Base-by-base conservation (phyloP, 164 flowering plant species). In the Magnolia changhungtana region DNA sequence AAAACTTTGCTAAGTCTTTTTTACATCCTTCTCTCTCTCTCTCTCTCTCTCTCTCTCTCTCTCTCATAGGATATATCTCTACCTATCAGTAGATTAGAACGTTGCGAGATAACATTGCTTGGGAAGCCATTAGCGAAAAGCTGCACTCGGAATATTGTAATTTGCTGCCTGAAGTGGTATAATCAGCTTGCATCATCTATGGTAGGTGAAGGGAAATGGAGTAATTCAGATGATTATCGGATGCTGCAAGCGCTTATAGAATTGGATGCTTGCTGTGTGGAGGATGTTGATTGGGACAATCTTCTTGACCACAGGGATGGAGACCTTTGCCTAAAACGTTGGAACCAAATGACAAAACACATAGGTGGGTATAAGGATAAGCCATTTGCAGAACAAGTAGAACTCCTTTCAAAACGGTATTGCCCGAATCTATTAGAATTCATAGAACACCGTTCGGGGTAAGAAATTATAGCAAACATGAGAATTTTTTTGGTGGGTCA, bases 281-380 rank as follows among this genome's bases (percentile, higher is more conserved):
- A 90, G 78, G 92, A 90, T 55, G 92, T 88, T 21, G 88, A 90
- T 14, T 89, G 94, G 94, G 92, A 88, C 71, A 67, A 71, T 75
- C 87, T 92, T 79, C 79, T 23, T 23, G 24, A 23, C 24, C 24
- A 69, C 75, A 83, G 85, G 82, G 11, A 84, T 29, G 93, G 93
- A 59, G 87, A 87, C 52, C 2, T 78, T 55, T 87, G 89, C 72
- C 77, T 76, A 49, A 87, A 83, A 74, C 87, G 91, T 4, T 89
- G 94, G 92, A 74, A 77, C 9, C 88, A 89, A 80, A 89, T 92
- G 96, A 77, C 85, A 45, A 81, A 61, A 37, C 86, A 90, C 79
- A 77, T 93, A 8, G 93, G 95, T 61, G 77, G 76, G 1, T 71
- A 85, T 70, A 79, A 77, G 49, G 63, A 24, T 27, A 85, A 83